Evolutionary conservation across 2,329 filamentous ascomycete genomes (phyloP).

Genomic region (Penicillium sp.): DNA sequence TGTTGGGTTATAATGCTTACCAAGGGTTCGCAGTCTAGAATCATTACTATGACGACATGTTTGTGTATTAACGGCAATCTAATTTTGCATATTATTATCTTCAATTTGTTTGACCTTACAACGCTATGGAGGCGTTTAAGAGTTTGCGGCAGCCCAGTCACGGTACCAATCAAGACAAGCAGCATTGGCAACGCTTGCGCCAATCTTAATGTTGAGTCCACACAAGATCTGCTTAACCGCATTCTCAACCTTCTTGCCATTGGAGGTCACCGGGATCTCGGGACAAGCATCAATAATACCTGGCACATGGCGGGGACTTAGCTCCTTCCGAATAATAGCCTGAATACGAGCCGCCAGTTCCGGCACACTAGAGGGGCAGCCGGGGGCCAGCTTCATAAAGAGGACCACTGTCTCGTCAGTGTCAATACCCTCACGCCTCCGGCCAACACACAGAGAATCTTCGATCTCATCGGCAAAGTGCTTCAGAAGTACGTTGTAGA

Average conservation of each 20-base stretch:
- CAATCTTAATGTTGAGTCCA: conserved; percentile 81
- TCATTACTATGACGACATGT: conserved; percentile 4
- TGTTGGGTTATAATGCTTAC: conserved; percentile 9
- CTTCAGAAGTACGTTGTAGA: conserved; percentile 88
- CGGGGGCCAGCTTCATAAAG: conserved; percentile 72
- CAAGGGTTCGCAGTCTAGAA: conserved; percentile 12
- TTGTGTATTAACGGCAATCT: not conserved
- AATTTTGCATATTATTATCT: conserved; percentile 3
- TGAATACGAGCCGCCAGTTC: conserved; percentile 66
- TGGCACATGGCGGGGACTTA: conserved; percentile 88
- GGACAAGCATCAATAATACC: conserved; percentile 77
- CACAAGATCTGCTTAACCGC: conserved; percentile 95
- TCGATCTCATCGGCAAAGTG: conserved; percentile 77
- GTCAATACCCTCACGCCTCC: conserved; percentile 67
- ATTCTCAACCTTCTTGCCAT: conserved; percentile 98
- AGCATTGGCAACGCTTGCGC: conserved; percentile 89
- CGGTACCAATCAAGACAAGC: conserved; percentile 87
- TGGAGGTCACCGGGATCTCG: conserved; percentile 87
- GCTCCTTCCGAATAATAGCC: conserved; percentile 67
- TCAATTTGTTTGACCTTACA: not conserved
- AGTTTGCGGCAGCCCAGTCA: conserved; percentile 65
- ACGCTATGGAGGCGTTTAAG: conserved; percentile 9
- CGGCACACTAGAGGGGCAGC: conserved; percentile 47
- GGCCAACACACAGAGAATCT: conserved; percentile 84
- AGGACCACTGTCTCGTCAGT: conserved; percentile 83